Evolutionary conservation across 768 basidiomycete species (phyloP), one percentile per base, ranked within the genome.

Genomic region (Mrakia gelida): DNA sequence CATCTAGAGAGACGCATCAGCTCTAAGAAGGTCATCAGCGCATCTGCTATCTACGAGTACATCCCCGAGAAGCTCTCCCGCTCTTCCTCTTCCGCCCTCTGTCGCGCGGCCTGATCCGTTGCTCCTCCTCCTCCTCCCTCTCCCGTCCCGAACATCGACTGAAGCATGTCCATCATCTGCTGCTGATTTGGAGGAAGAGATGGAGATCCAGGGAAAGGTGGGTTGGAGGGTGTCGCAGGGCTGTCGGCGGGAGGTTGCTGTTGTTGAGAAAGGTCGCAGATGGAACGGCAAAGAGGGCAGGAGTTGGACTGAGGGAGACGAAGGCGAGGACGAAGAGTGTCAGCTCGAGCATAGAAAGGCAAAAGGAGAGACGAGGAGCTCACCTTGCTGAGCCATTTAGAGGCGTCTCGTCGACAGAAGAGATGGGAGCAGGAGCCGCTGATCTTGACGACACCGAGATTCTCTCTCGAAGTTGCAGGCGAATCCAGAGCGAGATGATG

Each of bases 351-450:
- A 3, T 1, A 41, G 26, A 21, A 54, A 63, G 18, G 8, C 21
- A 30, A 54, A 4, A 1, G 45, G 52, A 26, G 15, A n/a, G 7
- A 30, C n/a, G 3, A 54, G 23, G 8, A 56, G n/a, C 71, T 28
- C 5, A 78, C 77, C 72, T 78, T 78, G 41, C 32, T 45, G 9
- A 78, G 56, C 77, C 77, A 78, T 34, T 54, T 72, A 11, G 71
- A n/a, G 8, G 73, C 77, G 45, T 78, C 77, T 38, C 77, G 15
- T n/a, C 77, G 32, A 43, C 77, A 78, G 21, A 78, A 75, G 16
- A 70, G 52, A 32, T 78, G 77, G 2, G n/a, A 13, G 65, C 77
- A 78, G 6, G 18, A 62, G 38, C 76, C 77, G n/a, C 77, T 71
- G 23, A 78, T 43, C 11, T 38, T 43, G 3, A 78, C 77, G 56